phyloP scores from a whole-genome alignment of 225 moss, liverwort and hornwort species.

The Marchantia paleacea region DNA sequence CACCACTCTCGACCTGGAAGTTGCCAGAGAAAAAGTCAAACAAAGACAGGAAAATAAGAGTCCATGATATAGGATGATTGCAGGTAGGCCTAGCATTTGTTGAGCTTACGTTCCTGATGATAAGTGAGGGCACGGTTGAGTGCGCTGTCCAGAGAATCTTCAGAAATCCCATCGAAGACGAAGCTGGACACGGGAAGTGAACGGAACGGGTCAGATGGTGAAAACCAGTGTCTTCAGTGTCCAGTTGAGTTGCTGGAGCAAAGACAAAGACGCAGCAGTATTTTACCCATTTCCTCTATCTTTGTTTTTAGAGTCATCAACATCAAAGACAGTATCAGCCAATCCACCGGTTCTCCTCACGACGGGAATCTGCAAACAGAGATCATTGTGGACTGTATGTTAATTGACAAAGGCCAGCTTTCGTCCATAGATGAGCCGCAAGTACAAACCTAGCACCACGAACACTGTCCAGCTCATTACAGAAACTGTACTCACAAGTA shows the following conservation, averaged over 20 bases:
- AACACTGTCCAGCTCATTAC: too few species aligned
- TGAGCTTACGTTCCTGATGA: conserved; percentile 37
- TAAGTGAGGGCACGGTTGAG: conserved; percentile 42
- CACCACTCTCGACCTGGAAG: conserved; percentile 41
- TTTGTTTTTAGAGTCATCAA: conserved; percentile 31
- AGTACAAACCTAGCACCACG: too few species aligned
- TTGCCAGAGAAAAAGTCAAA: conserved; percentile 1
- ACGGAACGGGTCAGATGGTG: not conserved
- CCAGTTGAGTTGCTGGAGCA: not conserved
- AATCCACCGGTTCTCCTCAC: conserved; percentile 53
- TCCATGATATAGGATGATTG: not conserved
- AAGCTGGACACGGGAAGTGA: conserved; percentile 26
- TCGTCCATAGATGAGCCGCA: too few species aligned
- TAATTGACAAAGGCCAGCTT: too few species aligned
- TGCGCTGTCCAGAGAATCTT: conserved; percentile 37
- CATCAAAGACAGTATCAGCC: conserved; percentile 51
- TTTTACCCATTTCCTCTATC: conserved; percentile 38
- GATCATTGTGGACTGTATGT: not conserved
- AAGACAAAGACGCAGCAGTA: not conserved
- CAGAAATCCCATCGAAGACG: conserved; percentile 43
- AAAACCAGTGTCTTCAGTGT: not conserved
- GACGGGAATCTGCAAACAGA: conserved; percentile 39
- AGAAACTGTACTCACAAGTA: too few species aligned
- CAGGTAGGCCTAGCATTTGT: not conserved
- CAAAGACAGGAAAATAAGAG: not conserved